Evolutionary conservation across 768 basidiomycete genomes (phyloP).

Genomic region (Hortiboletus flavorubellus): DNA sequence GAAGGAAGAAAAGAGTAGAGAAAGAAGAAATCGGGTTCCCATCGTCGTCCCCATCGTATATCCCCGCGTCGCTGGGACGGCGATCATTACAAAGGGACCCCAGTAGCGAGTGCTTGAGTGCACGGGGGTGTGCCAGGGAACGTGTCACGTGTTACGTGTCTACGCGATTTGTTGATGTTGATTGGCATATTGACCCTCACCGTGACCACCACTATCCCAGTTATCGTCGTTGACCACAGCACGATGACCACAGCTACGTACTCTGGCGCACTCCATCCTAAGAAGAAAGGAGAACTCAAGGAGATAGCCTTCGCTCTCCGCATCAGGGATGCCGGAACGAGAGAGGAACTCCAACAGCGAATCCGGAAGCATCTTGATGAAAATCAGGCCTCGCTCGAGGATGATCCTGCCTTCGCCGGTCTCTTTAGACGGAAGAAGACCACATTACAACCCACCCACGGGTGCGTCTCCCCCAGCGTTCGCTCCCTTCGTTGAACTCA

Average conservation of each 20-base stretch:
- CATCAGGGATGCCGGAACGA: slow-evolving; percentile 55
- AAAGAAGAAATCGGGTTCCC: slow-evolving; percentile 6
- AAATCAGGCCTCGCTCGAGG: slow-evolving; percentile 52
- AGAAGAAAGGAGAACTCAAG: slow-evolving; percentile 68
- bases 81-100: neutral
- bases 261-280: slow-evolving; percentile 54
- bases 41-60: neutral
- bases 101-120: neutral
- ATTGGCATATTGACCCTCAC: slow-evolving; percentile 15
- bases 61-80: too few relatives aligned
- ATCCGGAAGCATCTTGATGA: slow-evolving; percentile 61
- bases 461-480: slow-evolving; percentile 9
- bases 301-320: slow-evolving; percentile 54
- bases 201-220: slow-evolving; percentile 11
- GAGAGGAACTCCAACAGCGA: slow-evolving; percentile 57
- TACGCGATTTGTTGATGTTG: slow-evolving; percentile 33
- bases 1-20: slow-evolving; percentile 7
- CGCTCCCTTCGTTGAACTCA: neutral
- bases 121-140: slow-evolving; percentile 8
- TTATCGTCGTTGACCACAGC: neutral
- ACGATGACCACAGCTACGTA: slow-evolving; percentile 44
- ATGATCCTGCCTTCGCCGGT: slow-evolving; percentile 55
- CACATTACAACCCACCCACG: slow-evolving; percentile 15
- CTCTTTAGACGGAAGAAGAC: slow-evolving; percentile 44
- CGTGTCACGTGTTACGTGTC: slow-evolving; percentile 23